Conservation (phyloP, 2,329 filamentous ascomycete genomes). For the Parafenestella ontariensis region DNA sequence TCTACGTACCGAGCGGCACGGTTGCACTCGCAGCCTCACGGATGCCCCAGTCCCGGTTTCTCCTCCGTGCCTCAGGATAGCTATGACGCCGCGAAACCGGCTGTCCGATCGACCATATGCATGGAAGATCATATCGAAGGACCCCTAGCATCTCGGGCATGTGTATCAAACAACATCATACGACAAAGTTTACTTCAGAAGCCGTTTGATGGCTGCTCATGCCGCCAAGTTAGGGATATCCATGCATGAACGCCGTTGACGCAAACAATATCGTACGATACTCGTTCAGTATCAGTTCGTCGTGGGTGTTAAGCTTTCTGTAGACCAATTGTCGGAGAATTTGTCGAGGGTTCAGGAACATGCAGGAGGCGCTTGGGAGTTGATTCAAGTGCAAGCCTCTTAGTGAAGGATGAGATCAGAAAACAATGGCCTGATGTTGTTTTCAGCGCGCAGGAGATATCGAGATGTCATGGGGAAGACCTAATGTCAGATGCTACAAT, state of each 20-base stretch:
- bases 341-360: background rate
- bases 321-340: slow-evolving; percentile 12
- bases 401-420: slow-evolving; percentile 7
- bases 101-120: slow-evolving; percentile 14
- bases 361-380: background rate
- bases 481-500: background rate
- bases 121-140: slow-evolving; percentile 21
- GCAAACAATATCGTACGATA: slow-evolving; percentile 45
- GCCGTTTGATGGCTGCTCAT: slow-evolving; percentile 21
- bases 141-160: slow-evolving; percentile 20
- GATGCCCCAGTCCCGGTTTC: slow-evolving; percentile 46
- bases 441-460: slow-evolving; percentile 16
- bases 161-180: slow-evolving; percentile 46
- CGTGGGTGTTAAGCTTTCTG: slow-evolving; percentile 18
- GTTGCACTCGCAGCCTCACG: slow-evolving; percentile 26
- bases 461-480: slow-evolving; percentile 6
- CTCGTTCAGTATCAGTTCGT: slow-evolving; percentile 35
- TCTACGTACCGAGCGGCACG: slow-evolving; percentile 9
- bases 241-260: slow-evolving; percentile 29
- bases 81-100: background rate
- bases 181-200: slow-evolving; percentile 46
- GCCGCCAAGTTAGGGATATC: slow-evolving; percentile 9
- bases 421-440: slow-evolving; percentile 46
- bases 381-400: slow-evolving; percentile 4
- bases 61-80: slow-evolving; percentile 33